A percentile compares a stretch with the other conserved stretches of the same genome.
Conservation (phyloP, 495 filamentous ascomycete genomes). For the Tuber indicum region DNA sequence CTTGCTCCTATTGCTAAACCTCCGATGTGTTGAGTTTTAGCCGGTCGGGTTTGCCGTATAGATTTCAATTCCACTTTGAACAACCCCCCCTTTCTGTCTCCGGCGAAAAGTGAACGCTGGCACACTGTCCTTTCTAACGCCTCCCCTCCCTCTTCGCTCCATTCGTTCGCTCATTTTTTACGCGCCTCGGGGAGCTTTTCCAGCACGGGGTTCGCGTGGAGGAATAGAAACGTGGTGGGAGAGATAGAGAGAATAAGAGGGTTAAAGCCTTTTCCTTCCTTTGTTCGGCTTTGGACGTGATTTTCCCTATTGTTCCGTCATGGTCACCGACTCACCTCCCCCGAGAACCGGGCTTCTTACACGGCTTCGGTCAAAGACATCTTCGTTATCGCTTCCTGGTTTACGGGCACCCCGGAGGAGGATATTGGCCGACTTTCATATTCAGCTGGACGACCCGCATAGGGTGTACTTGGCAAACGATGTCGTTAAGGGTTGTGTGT, state of each 20-base stretch:
- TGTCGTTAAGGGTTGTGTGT: conserved; percentile 62
- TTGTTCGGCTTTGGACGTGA: conserved; percentile 10
- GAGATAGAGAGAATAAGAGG: neutral
- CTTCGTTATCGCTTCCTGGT: conserved; percentile 27
- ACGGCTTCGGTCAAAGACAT: conserved; percentile 28
- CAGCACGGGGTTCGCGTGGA: neutral
- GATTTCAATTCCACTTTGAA: conserved; percentile 4
- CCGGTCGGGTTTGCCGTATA: neutral
- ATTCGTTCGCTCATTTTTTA: neutral
- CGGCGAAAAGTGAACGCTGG: neutral
- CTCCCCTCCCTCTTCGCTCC: neutral
- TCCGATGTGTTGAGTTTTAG: neutral
- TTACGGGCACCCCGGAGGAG: conserved; percentile 23
- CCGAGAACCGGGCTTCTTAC: conserved; percentile 11
- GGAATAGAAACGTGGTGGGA: conserved; percentile 13
- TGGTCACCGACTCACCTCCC: conserved; percentile 22
- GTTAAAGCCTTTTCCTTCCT: conserved; percentile 8
- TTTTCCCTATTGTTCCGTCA: conserved; percentile 3
- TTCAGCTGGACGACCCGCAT: conserved; percentile 77
- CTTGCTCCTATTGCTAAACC: neutral
- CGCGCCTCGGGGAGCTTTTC: neutral
- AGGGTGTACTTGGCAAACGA: conserved; percentile 68
- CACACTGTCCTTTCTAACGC: neutral
- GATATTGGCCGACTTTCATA: conserved; percentile 67
- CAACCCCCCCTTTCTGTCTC: neutral